Percentiles rank a stretch among this genome's conserved stretches.
phyloP scores from a whole-genome alignment of 2,329 filamentous ascomycete species.

The Ceratocystiopsis minuta region DNA sequence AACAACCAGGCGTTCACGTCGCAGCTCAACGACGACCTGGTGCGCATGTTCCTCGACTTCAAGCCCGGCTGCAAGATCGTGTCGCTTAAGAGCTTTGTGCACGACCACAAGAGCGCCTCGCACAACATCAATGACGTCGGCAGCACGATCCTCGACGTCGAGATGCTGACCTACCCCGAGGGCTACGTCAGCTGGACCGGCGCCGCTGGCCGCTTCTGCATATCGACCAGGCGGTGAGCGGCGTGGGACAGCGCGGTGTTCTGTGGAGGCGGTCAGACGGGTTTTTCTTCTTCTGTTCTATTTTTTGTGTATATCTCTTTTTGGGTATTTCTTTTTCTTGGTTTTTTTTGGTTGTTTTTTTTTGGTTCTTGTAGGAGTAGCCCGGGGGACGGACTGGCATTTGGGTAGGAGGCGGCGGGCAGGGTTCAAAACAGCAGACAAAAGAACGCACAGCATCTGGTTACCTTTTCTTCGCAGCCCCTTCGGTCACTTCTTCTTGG shows the following conservation, averaged over 20 bases:
- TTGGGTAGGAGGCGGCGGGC: too few relatives aligned
- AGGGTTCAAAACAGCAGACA: too few relatives aligned
- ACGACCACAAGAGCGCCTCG: conserved; percentile 58
- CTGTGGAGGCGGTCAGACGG: too few relatives aligned
- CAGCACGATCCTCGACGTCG: conserved; percentile 62
- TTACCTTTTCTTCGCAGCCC: too few relatives aligned
- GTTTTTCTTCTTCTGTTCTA: too few relatives aligned
- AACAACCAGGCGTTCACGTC: conserved; percentile 96
- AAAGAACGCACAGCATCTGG: too few relatives aligned
- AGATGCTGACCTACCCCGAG: conserved; percentile 42
- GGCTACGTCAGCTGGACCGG: conserved; percentile 86
- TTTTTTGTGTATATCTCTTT: too few relatives aligned
- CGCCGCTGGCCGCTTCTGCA: conserved; percentile 67
- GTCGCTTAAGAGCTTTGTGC: conserved; percentile 80
- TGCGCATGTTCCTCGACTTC: conserved; percentile 81
- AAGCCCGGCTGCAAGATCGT: conserved; percentile 83
- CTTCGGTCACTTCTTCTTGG: conserved; percentile 4
- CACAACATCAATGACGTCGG: conserved; percentile 65
- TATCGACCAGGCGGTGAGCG: conserved; percentile 56
- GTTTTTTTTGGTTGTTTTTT: too few relatives aligned
- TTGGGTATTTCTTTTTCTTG: too few relatives aligned
- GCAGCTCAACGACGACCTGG: conserved; percentile 64
- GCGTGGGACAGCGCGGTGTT: too few relatives aligned
- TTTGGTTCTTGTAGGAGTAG: too few relatives aligned
- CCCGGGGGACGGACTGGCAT: too few relatives aligned